Conservation (phyloP, 2,329 filamentous ascomycete species). For the Fusarium veterinarium region DNA sequence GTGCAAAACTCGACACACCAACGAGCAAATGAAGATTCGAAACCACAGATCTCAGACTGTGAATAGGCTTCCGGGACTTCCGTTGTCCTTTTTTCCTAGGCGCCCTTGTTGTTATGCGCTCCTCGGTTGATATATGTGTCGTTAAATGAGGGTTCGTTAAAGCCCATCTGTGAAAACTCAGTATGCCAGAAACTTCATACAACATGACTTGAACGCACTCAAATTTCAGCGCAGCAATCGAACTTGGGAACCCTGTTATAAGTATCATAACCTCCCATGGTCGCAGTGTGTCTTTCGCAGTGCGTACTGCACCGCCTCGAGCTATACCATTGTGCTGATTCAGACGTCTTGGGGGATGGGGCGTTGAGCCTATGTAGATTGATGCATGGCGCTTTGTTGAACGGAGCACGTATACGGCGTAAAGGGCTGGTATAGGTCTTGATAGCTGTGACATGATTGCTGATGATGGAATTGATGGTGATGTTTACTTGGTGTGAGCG, state of each 20-base stretch:
- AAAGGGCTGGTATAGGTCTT: slow-evolving; percentile 84
- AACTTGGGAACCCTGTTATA: slow-evolving; percentile 89
- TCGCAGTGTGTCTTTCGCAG: slow-evolving; percentile 72
- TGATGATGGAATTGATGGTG: background rate
- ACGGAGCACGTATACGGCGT: slow-evolving; percentile 91
- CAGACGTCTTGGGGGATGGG: slow-evolving; percentile 84
- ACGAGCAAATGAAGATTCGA: slow-evolving; percentile 86
- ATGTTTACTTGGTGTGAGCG: slow-evolving; percentile 34
- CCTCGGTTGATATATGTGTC: slow-evolving; percentile 76
- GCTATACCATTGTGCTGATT: slow-evolving; percentile 90
- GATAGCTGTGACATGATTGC: slow-evolving; percentile 54
- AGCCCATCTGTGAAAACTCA: slow-evolving; percentile 76
- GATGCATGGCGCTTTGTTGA: slow-evolving; percentile 78
- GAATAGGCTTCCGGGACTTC: slow-evolving; percentile 66
- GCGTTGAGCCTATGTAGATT: slow-evolving; percentile 92
- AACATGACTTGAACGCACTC: slow-evolving; percentile 69
- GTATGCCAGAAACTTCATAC: background rate
- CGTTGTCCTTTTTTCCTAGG: slow-evolving; percentile 61
- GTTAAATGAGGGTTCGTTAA: slow-evolving; percentile 88
- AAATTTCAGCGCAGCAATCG: slow-evolving; percentile 90
- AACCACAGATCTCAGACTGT: slow-evolving; percentile 74
- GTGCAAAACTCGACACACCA: slow-evolving; percentile 79
- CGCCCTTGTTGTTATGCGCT: slow-evolving; percentile 67
- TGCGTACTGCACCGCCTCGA: slow-evolving; percentile 84
- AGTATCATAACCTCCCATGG: slow-evolving; percentile 94